Evolutionary conservation across 2,329 filamentous ascomycete species (phyloP).

Genomic region (Knufia petricola): DNA sequence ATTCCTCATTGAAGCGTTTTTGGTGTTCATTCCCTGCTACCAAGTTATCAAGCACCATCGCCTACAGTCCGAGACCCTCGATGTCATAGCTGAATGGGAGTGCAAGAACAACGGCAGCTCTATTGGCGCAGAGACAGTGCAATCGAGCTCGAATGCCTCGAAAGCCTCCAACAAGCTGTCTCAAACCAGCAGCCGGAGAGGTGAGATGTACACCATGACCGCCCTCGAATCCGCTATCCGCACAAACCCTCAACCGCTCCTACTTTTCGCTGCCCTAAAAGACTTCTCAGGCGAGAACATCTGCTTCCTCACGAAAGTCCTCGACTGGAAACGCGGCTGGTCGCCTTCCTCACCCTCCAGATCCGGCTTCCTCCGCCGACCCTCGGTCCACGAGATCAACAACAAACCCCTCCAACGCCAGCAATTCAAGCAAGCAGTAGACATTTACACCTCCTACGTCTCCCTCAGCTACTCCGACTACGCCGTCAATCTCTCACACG

Average conservation of each 20-base stretch:
- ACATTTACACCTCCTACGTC: slow-evolving; percentile 54
- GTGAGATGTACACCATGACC: slow-evolving; percentile 48
- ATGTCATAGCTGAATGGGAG: slow-evolving; percentile 33
- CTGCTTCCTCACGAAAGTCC: slow-evolving; percentile 51
- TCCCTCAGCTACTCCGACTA: slow-evolving; percentile 54
- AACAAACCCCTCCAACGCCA: slow-evolving; percentile 34
- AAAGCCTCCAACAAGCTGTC: slow-evolving; percentile 32
- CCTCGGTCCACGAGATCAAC: slow-evolving; percentile 10
- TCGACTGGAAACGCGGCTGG: slow-evolving; percentile 45
- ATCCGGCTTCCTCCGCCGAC: slow-evolving; percentile 13
- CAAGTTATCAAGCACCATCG: slow-evolving; percentile 39
- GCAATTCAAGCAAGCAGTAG: slow-evolving; percentile 49
- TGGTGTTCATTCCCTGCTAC: slow-evolving; percentile 54
- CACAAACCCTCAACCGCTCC: slow-evolving; percentile 49
- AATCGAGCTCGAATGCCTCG: slow-evolving; percentile 26
- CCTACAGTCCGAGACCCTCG: slow-evolving; percentile 29
- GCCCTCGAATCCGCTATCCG: slow-evolving; percentile 53
- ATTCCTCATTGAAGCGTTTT: slow-evolving; percentile 53
- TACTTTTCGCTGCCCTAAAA: slow-evolving; percentile 53
- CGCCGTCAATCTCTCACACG: slow-evolving; percentile 55
- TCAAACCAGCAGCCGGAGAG: slow-evolving; percentile 30
- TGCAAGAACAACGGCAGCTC: slow-evolving; percentile 28
- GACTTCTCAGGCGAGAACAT: slow-evolving; percentile 66
- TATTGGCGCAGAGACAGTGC: slow-evolving; percentile 24
- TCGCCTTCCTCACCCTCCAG: slow-evolving; percentile 7